These are phyloP conservation scores for Metschnikowia arizonensis DNA, from an alignment of 805 yeast genomes.

Conservation along the genomic window DNA sequence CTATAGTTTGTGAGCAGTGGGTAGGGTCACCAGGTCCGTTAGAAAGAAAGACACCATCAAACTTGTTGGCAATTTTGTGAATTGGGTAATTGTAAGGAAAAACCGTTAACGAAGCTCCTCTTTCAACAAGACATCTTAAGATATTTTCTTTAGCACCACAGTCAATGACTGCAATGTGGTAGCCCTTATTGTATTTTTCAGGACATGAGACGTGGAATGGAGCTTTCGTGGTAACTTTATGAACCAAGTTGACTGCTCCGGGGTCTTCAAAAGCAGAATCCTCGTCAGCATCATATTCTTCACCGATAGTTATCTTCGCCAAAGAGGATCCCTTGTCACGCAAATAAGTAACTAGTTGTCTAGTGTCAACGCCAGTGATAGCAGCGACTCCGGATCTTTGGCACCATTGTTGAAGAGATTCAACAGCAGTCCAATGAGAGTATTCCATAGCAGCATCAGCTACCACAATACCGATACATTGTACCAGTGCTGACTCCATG, in stretches of 20 bases:
- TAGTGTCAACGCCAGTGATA: constrained; percentile 94
- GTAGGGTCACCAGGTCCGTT: constrained; percentile 99
- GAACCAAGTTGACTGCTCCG: constrained; percentile 82
- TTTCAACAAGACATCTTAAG: constrained; percentile 83
- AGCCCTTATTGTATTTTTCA: constrained; percentile 47
- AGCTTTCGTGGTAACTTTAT: constrained; percentile 89
- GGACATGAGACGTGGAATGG: constrained; percentile 85
- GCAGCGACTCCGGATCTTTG: constrained; percentile 92
- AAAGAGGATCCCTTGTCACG: constrained; percentile 96
- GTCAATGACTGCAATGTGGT: constrained; percentile 88
- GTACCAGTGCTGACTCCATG: constrained; percentile 87
- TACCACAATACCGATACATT: constrained; percentile 94
- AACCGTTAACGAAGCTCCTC: constrained; percentile 95
- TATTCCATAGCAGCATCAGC: constrained; percentile 92
- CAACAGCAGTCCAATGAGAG: constrained; percentile 99
- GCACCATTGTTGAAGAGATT: constrained; percentile 93
- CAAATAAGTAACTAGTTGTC: constrained; percentile 85
- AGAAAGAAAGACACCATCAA: constrained; percentile 92
- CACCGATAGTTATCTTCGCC: constrained; percentile 86
- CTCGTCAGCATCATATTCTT: constrained; percentile 86
- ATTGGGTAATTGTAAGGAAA: constrained; percentile 95
- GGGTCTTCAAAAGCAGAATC: constrained; percentile 91
- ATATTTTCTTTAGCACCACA: constrained; percentile 99
- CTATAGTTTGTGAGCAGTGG: constrained; percentile 67
- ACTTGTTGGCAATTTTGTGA: constrained; percentile 83